Conservation (phyloP, 768 basidiomycete genomes). For the Leucocoprinus birnbaumii region DNA sequence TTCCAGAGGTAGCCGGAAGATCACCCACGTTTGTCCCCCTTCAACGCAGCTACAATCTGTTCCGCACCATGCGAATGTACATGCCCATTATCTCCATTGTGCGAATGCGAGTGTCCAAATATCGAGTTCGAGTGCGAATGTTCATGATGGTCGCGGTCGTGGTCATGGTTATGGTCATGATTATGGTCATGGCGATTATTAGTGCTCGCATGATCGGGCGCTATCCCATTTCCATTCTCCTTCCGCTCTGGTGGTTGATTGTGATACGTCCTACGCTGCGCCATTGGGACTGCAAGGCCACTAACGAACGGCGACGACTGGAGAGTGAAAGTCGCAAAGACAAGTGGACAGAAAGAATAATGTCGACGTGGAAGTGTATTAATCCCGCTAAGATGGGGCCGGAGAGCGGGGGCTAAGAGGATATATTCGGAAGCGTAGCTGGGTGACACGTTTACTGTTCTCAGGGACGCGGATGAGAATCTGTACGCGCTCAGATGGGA, state of each 20-base stretch:
- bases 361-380: background rate
- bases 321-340: background rate
- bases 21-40: slow-evolving; percentile 54
- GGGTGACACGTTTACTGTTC: slow-evolving; percentile 11
- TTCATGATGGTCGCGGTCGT: slow-evolving; percentile 26
- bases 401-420: background rate
- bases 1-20: background rate
- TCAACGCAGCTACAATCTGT: slow-evolving; percentile 63
- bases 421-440: slow-evolving; percentile 2
- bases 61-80: slow-evolving; percentile 58
- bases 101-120: slow-evolving; percentile 65
- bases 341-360: background rate
- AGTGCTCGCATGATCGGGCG: background rate
- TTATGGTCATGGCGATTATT: too few relatives aligned
- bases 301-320: background rate
- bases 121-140: slow-evolving; percentile 61
- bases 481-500: background rate
- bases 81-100: slow-evolving; percentile 51
- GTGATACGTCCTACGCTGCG: slow-evolving; percentile 13
- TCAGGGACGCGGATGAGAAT: slow-evolving; percentile 6
- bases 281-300: slow-evolving; percentile 7
- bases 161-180: slow-evolving; percentile 29
- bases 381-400: background rate
- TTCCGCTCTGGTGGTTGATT: slow-evolving; percentile 14
- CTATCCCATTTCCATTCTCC: slow-evolving; percentile 13